Evolutionary conservation across 805 yeast species (phyloP).

Genomic region (Candida sanyiensis): DNA sequence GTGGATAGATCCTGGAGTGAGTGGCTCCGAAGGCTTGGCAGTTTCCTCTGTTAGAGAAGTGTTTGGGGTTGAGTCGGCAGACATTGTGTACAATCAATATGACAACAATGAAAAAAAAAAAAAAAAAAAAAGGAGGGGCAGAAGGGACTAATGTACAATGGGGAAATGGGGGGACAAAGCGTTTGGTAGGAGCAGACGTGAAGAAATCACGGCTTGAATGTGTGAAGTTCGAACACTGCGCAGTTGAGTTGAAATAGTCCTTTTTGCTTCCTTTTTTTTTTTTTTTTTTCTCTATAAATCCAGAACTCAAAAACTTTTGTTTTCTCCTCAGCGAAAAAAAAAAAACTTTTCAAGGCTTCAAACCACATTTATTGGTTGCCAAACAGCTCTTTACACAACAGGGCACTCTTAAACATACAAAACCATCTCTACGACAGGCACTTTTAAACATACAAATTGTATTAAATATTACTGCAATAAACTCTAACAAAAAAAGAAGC

Average conservation of each 20-base stretch:
- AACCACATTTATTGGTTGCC: too few species aligned
- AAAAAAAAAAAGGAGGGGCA: background rate
- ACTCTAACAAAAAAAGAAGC: conserved; percentile 1
- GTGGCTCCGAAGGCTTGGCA: conserved; percentile 13
- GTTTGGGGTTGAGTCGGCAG: conserved; percentile 18
- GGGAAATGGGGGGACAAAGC: conserved; percentile 16
- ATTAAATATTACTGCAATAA: conserved; percentile 6
- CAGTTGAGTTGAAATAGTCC: too few species aligned
- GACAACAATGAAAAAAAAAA: too few species aligned
- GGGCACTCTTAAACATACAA: too few species aligned
- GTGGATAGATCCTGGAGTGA: conserved; percentile 10
- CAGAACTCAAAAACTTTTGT: background rate
- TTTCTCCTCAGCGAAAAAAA: too few species aligned
- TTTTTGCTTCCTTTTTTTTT: background rate
- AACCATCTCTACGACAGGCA: too few species aligned
- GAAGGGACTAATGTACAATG: conserved; percentile 19
- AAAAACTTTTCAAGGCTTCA: too few species aligned
- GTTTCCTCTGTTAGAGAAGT: conserved; percentile 14
- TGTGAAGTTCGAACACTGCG: too few species aligned
- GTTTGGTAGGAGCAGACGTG: too few species aligned
- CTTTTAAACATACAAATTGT: conserved; percentile 3
- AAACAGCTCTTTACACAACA: background rate
- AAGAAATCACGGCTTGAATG: too few species aligned
- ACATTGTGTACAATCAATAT: too few species aligned
- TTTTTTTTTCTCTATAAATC: background rate